Evolutionary conservation across 768 basidiomycete species (phyloP), one percentile per base, ranked within the genome.

Genomic region (Boletus edulis): DNA sequence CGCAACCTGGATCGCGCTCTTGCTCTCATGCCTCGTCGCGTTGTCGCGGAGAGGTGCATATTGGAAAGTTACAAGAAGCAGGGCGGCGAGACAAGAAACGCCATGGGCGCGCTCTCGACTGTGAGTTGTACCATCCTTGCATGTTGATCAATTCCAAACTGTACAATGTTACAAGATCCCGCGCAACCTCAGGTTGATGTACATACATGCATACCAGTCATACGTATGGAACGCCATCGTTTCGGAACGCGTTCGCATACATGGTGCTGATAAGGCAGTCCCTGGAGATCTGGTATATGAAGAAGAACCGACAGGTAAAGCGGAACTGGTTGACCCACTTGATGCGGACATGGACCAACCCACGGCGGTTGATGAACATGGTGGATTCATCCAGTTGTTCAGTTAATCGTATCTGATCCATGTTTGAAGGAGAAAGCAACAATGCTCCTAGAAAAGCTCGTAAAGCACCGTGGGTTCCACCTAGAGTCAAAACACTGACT

Each of bases 181-280:
- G 14, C 82, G 89, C 52, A 98, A 96, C 66, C 81, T 99, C 55
- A 83, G 97, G 48, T 75, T 97, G 60, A 98, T 99, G 91, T 99
- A 98, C 69, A 86, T 98, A 51, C 97, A 99, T 71, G 95, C 95
- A 31, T 99, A 98, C 69, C 97, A 99, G 70, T 95, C 92, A 15
- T 99, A 98, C 63, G 87, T 98, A 34, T 99, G 96, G 96, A 99
- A 99, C 72, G 86, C 93, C 45, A 87, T 98, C 52, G 92, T 95
- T 39, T 98, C 95, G 4, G 94, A 98, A 72, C 88, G 97, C 13
- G 86, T 98, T 64, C 85, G 83, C 55, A 77, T 79, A 46, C 86
- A 85, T 63, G 94, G 95, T 31, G 74, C 80, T 48, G 81, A 87
- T 48, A 78, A 81, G 56, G 86, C 92, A 2, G 79, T 94, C 43